These are phyloP conservation scores for Trametes meyenii DNA, from an alignment of 768 basidiomycete genomes.

Conservation along the genomic window DNA sequence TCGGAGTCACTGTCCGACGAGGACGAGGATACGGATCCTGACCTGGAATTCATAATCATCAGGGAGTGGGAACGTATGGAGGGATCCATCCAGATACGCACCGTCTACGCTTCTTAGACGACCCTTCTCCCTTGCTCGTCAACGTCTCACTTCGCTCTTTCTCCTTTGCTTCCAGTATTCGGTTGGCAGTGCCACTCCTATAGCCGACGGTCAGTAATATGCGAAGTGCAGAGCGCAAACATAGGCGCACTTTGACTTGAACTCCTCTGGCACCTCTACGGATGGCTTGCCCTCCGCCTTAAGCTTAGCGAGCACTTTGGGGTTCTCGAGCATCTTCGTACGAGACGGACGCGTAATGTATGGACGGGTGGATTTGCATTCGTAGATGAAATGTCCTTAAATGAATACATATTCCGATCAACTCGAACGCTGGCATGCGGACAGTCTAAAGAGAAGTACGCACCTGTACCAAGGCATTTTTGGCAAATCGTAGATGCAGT, in stretches of 20 bases:
- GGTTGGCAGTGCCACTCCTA: constrained; percentile 81
- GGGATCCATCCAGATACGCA: constrained; percentile 23
- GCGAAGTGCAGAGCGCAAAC: not conserved
- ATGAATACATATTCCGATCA: not conserved
- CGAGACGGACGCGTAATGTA: constrained; percentile 91
- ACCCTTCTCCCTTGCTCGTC: constrained; percentile 30
- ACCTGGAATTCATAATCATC: not conserved
- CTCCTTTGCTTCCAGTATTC: constrained; percentile 82
- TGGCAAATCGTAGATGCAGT: constrained; percentile 75
- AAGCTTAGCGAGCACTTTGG: constrained; percentile 63
- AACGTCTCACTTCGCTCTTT: constrained; percentile 52
- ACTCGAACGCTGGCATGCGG: not conserved
- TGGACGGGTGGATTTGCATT: constrained; percentile 81
- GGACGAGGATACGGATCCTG: constrained; percentile 18
- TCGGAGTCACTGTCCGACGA: constrained; percentile 25
- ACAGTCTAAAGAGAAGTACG: constrained; percentile 7
- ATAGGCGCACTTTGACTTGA: constrained; percentile 70
- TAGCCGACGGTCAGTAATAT: constrained; percentile 5
- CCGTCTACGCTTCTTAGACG: constrained; percentile 36
- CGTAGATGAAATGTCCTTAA: constrained; percentile 86
- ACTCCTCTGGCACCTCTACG: constrained; percentile 89
- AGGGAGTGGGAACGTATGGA: not conserved
- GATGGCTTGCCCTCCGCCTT: constrained; percentile 73
- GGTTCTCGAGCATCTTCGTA: constrained; percentile 84
- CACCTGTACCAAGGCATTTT: constrained; percentile 76